Percentiles rank a stretch among this genome's conserved stretches.
Evolutionary conservation across 2,329 filamentous ascomycete genomes (phyloP).

Genomic region (Penicillium sp.): DNA sequence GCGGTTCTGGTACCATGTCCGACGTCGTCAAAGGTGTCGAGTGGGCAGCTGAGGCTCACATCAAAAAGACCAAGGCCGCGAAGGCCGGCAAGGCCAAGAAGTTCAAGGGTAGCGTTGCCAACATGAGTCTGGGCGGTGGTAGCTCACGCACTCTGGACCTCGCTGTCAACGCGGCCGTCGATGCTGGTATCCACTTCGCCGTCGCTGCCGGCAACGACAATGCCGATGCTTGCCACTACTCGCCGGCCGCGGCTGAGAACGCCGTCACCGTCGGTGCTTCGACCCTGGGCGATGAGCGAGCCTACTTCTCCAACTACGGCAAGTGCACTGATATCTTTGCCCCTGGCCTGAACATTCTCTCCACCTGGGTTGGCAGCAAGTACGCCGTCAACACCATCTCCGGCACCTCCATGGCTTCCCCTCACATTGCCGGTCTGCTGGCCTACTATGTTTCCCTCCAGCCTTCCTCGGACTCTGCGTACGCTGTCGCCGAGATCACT

Average conservation of each 20-base stretch:
- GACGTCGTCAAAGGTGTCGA: constrained; percentile 98
- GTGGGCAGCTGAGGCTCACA: constrained; percentile 79
- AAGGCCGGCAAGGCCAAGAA: constrained; percentile 89
- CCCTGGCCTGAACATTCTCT: constrained; percentile 92
- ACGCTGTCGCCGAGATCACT: constrained; percentile 81
- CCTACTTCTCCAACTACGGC: constrained; percentile 99
- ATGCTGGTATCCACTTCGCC: constrained; percentile 91
- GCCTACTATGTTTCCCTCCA: constrained; percentile 98
- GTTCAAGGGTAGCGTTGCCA: constrained; percentile 98
- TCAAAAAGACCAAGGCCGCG: constrained; percentile 69
- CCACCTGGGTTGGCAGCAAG: constrained; percentile 97
- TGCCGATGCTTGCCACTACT: constrained; percentile 98
- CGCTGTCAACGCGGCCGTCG: constrained; percentile 89
- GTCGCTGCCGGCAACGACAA: constrained; percentile 99
- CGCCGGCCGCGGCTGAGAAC: constrained; percentile 84
- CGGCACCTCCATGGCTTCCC: constrained; percentile 98
- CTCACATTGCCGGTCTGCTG: constrained; percentile 91
- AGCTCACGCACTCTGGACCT: constrained; percentile 89
- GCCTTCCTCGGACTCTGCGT: constrained; percentile 84
- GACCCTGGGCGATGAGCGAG: constrained; percentile 88
- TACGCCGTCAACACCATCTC: constrained; percentile 98
- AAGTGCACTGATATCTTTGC: constrained; percentile 99
- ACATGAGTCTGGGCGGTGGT: constrained; percentile 98
- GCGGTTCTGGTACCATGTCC: constrained; percentile 96
- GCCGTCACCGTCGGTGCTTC: constrained; percentile 96